Percentiles rank a stretch among this genome's conserved stretches.
These are phyloP conservation scores for Cystobasidiaceae sp. DNA, from an alignment of 1,284 basidiomycete genomes.

Conservation along the genomic window DNA sequence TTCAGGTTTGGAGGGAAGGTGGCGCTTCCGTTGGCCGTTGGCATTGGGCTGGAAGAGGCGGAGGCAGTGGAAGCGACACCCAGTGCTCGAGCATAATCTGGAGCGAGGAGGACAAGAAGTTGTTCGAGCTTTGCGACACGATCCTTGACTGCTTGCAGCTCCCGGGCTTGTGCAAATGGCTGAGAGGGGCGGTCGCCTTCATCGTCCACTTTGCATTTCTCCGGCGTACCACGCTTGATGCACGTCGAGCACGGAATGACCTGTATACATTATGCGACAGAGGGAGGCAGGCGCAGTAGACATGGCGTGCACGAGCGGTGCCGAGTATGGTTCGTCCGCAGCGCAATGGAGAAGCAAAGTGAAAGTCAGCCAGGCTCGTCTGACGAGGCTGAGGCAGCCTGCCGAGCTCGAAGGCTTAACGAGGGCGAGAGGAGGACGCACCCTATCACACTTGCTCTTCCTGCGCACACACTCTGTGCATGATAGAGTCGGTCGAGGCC, in stretches of 20 bases:
- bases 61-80: neutral
- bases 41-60: neutral
- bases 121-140: conserved; percentile 23
- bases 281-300: too few species aligned
- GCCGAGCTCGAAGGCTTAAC: neutral
- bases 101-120: conserved; percentile 17
- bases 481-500: conserved; percentile 18
- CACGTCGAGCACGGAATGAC: conserved; percentile 29
- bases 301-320: too few species aligned
- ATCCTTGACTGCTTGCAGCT: conserved; percentile 17
- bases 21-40: too few species aligned
- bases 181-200: conserved; percentile 27
- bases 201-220: conserved; percentile 28
- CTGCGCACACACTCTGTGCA: conserved; percentile 25
- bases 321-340: too few species aligned
- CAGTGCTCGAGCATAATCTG: conserved; percentile 14
- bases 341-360: neutral
- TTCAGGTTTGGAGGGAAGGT: neutral
- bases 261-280: too few species aligned
- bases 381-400: too few species aligned
- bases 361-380: neutral
- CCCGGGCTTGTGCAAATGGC: conserved; percentile 29
- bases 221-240: conserved; percentile 27
- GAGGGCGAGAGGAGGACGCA: neutral
- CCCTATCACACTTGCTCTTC: conserved; percentile 32